Evolutionary conservation across 129 eudicot species (phyloP), one percentile per base, ranked within the genome.

Genomic region (Oenanthe sinensis): DNA sequence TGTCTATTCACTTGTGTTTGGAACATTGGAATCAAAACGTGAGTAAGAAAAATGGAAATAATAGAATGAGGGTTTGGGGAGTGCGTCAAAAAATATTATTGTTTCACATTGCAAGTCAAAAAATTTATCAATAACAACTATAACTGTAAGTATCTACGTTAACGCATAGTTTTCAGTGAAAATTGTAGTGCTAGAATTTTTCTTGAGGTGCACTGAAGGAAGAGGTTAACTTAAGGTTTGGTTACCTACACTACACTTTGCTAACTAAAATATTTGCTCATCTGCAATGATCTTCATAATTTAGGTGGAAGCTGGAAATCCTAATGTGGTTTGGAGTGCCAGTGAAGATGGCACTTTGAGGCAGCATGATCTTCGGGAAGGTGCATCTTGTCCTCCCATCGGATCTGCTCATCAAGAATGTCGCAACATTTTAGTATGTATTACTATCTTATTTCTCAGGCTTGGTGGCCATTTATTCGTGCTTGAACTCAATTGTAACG

Each of bases 301-400:
- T 76, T 79, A 94, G 98, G 98, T 95, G 81, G 98, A 95, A 86
- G 87, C 87, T 74, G 98, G 98, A 72, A 95, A 95, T 77, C 98
- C 98, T 17, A 87, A 87, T 87, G 82, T 95, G 82, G 93, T 95
- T 26, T 95, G 98, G 98, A 95, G 98, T 90, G 98, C 98, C 54
- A 91, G 98, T 75, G 98, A 95, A 85, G 98, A 95, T 83, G 98
- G 96, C 72, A 95, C 98, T 54, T 71, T 95, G 85, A 88, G 98
- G 88, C 98, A 95, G 80, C 97, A 95, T 87, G 98, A 95, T 80
- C 82, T 95, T 44, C 92, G 98, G 78, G 98, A 95, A 87, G 87
- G 86, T 83, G 86, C 89, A 81, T 90, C 98, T 76, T 95, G 98
- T 82, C 93, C 97, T 36, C 89, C 96, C 71, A 84, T 92, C 74